Evolutionary conservation across 108 stramenopile genomes (phyloP).

Genomic region (Schizochytrium sp.): DNA sequence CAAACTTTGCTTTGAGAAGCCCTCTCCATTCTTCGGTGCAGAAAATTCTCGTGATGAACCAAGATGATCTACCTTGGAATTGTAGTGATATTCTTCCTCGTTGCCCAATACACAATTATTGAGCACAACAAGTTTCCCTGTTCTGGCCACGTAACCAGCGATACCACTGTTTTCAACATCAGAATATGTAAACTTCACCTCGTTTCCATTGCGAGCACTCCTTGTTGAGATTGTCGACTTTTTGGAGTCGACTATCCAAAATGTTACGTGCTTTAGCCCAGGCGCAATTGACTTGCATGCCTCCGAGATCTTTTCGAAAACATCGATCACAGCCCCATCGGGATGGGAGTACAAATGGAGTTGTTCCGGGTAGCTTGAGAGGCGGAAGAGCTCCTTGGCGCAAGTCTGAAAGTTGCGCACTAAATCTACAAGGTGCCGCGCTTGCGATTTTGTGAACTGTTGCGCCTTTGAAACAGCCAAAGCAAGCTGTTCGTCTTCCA

Average conservation of each 20-base stretch:
- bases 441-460: background rate
- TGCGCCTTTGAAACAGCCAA: background rate
- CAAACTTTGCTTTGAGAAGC: conserved; percentile 27
- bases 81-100: background rate
- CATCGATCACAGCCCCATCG: background rate
- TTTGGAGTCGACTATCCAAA: conserved; percentile 28
- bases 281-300: background rate
- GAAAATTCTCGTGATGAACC: conserved; percentile 22
- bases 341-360: background rate
- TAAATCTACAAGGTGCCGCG: background rate
- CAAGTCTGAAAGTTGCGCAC: conserved; percentile 2
- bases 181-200: background rate
- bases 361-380: background rate
- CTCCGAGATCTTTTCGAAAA: background rate
- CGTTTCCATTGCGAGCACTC: background rate
- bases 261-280: conserved; percentile 18
- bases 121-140: background rate
- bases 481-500: background rate
- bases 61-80: conserved; percentile 27
- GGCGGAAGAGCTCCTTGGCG: background rate
- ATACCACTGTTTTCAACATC: conserved; percentile 3
- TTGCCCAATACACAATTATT: conserved; percentile 32
- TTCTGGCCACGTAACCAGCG: conserved; percentile 43
- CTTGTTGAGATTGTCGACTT: background rate
- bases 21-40: background rate